Evolutionary conservation across 2,329 filamentous ascomycete species (phyloP).

Genomic region (Penicillium sp.): DNA sequence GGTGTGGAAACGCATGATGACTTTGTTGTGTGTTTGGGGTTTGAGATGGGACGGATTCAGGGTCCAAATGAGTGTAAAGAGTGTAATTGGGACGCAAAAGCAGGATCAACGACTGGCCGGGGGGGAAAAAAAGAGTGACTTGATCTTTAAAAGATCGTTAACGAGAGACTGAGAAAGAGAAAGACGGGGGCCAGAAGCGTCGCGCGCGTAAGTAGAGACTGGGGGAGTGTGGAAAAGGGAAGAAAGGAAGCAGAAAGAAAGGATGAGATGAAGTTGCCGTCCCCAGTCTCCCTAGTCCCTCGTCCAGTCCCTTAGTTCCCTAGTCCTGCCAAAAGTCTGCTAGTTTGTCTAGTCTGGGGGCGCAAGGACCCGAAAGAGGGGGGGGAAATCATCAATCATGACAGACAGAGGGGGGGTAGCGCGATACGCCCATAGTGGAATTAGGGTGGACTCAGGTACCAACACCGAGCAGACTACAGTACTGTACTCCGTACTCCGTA

Average conservation of each 20-base stretch:
- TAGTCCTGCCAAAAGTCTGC: not conserved
- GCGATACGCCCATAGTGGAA: conserved; percentile 19
- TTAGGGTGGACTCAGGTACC: not conserved
- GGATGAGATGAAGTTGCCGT: not conserved
- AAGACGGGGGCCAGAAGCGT: conserved; percentile 18
- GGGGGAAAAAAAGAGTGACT: conserved; percentile 22
- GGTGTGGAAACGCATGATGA: conserved; percentile 35
- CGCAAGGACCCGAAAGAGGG: not conserved
- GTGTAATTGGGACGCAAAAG: conserved; percentile 17
- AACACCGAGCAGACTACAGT: not conserved
- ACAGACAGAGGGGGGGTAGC: not conserved
- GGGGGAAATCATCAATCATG: not conserved
- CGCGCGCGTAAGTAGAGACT: conserved; percentile 14
- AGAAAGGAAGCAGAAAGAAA: conserved; percentile 18
- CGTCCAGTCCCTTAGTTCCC: not conserved
- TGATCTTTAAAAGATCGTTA: conserved; percentile 18
- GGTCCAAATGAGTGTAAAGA: conserved; percentile 11
- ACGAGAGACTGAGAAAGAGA: conserved; percentile 33
- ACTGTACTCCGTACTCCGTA: too few relatives aligned
- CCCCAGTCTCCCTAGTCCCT: not conserved
- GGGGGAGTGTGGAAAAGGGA: not conserved
- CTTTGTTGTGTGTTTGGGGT: conserved; percentile 11
- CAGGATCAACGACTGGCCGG: conserved; percentile 18
- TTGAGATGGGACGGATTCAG: conserved; percentile 2
- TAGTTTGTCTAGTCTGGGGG: not conserved